Percentiles rank a stretch among this genome's conserved stretches.
Conservation (phyloP, 2,329 filamentous ascomycete species). For the Epichloe festucae region DNA sequence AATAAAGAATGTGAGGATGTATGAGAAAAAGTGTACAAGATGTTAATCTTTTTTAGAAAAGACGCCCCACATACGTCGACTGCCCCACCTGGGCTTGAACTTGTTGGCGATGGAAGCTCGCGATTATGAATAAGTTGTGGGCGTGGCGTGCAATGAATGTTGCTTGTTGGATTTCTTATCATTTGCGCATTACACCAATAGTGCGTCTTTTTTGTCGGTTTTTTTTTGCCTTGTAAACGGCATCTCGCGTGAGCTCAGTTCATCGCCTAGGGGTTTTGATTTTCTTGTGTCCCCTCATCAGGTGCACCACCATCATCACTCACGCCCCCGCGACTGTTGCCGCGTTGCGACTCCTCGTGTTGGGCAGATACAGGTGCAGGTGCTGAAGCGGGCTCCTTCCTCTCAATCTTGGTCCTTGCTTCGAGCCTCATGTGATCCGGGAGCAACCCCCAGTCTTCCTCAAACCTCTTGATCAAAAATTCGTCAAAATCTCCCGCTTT, state of each 20-base stretch:
- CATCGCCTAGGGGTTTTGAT: background rate
- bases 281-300: background rate
- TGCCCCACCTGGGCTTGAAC: background rate
- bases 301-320: background rate
- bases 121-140: too few relatives aligned
- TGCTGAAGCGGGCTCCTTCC: background rate
- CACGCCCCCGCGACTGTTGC: background rate
- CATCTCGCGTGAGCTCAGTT: background rate
- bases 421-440: conserved; percentile 19
- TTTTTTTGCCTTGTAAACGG: background rate
- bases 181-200: too few relatives aligned
- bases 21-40: background rate
- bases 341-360: background rate
- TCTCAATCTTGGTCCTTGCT: background rate
- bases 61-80: background rate
- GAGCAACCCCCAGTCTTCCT: conserved; percentile 35
- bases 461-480: conserved; percentile 30
- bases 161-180: too few relatives aligned
- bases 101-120: background rate
- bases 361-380: background rate
- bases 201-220: background rate
- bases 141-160: too few relatives aligned
- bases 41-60: background rate
- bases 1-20: background rate
- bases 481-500: conserved; percentile 36